These are phyloP conservation scores for Cercospora brassicicola DNA, from an alignment of 2,329 filamentous ascomycete species.

Conservation along the genomic window DNA sequence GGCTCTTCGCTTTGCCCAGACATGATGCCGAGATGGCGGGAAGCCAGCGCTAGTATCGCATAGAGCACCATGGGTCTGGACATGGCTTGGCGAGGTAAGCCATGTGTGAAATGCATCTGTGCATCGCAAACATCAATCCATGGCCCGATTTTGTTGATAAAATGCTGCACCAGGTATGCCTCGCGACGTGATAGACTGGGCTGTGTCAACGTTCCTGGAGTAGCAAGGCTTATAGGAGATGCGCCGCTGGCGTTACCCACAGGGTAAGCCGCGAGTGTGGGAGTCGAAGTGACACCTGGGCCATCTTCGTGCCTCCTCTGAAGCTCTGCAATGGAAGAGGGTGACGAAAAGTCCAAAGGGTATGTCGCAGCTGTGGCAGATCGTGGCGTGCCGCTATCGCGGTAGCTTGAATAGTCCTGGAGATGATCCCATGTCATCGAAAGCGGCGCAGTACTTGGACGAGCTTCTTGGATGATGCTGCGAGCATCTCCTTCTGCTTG, in stretches of 20 bases:
- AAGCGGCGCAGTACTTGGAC: background rate
- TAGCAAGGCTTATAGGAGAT: slow-evolving; percentile 10
- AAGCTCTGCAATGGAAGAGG: slow-evolving; percentile 26
- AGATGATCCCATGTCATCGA: background rate
- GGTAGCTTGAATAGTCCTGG: background rate
- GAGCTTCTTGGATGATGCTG: background rate
- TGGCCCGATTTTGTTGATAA: slow-evolving; percentile 39
- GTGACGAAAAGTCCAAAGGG: slow-evolving; percentile 18
- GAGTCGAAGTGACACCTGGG: slow-evolving; percentile 1
- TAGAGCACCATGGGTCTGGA: slow-evolving; percentile 38
- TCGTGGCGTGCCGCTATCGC: slow-evolving; percentile 1
- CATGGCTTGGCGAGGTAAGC: slow-evolving; percentile 37
- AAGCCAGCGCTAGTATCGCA: slow-evolving; percentile 40
- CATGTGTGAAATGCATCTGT: slow-evolving; percentile 37
- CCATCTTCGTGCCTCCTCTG: slow-evolving; percentile 23
- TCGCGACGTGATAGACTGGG: slow-evolving; percentile 24
- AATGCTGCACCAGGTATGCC: slow-evolving; percentile 31
- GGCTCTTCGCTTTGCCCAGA: slow-evolving; percentile 24
- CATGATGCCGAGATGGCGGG: slow-evolving; percentile 38
- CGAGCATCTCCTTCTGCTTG: background rate
- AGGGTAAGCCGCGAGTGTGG: slow-evolving; percentile 11
- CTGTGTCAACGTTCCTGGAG: slow-evolving; percentile 4
- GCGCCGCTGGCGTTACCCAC: slow-evolving; percentile 12
- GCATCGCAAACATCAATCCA: slow-evolving; percentile 42
- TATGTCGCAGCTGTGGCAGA: background rate